Evolutionary conservation across 257 asterid genomes (phyloP), one percentile per base, ranked within the genome.

Genomic region (Handroanthus guayacan): DNA sequence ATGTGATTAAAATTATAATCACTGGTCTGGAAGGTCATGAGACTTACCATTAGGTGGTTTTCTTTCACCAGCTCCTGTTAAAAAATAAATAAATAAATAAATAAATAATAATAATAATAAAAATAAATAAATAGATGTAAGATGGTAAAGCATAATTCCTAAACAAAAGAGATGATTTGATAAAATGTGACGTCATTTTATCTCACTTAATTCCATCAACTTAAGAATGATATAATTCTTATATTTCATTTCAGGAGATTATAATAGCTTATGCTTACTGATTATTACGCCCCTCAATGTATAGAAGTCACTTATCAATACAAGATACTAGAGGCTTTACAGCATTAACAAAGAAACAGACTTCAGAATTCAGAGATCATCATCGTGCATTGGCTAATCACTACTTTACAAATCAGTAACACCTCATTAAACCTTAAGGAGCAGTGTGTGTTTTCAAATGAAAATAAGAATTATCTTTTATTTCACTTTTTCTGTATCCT

Each of bases 11-110:
- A 50, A 58, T 5, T 44, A 39, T 43, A 36, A 74, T 72, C 72
- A 57, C 38, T 39, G 54, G 48, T 56, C 62, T 31, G 63, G 83
- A 67, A 85, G 67, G 62, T 61, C 11, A 69, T 67, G 78, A 65
- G 56, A 67, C 87, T 52, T 83, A 90, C 91, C 87, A 56, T 43
- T 63, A 55, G 78, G 55, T 76, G 90, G 69, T 79, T 66, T 78
- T 76, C 77, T 64, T 51, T 78, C 87, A 69, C 80, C 73, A 76
- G 86, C 55, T 64, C 90, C 95, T 87, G 92, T 71, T 71, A 25
- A 25, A 25, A 25, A 25, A 25, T 25, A 25, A 25, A 25, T 25
- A 25, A 25, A 25, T 25, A 25, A n/a, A n/a, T n/a, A n/a, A n/a
- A n/a, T n/a, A n/a, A n/a, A n/a, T n/a, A n/a, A n/a, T n/a, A n/a